A percentile compares a stretch with the other conserved stretches of the same genome.
These are phyloP conservation scores for Nicotiana sylvestris DNA, from an alignment of 257 asterid genomes.

Conservation along the genomic window DNA sequence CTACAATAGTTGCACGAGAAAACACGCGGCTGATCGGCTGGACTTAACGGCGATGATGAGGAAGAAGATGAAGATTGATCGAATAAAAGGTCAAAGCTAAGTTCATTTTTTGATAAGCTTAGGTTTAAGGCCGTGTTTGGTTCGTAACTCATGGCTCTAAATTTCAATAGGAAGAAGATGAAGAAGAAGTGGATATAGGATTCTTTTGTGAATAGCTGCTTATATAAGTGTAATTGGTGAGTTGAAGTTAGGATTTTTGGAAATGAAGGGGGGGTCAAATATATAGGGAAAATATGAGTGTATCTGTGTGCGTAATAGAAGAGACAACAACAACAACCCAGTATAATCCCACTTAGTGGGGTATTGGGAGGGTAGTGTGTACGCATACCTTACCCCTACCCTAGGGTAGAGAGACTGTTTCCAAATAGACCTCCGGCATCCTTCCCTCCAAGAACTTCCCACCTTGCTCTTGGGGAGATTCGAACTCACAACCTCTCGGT, in stretches of 20 bases:
- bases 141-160: constrained; percentile 36
- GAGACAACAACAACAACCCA: neutral
- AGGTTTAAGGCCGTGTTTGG: constrained; percentile 52
- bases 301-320: neutral
- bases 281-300: neutral
- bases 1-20: constrained; percentile 79
- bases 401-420: no score
- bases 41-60: constrained; percentile 34
- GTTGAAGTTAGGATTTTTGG: neutral
- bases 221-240: neutral
- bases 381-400: no score
- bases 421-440: no score
- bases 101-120: constrained; percentile 31
- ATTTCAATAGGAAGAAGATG: neutral
- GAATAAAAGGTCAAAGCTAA: constrained; percentile 36
- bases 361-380: no score
- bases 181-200: neutral
- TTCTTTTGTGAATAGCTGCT: neutral
- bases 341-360: no score
- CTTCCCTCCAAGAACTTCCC: no score
- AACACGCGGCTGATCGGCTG: constrained; percentile 41
- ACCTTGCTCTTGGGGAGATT: no score
- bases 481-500: no score
- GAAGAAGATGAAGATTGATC: constrained; percentile 37
- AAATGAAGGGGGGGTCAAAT: neutral